A percentile compares a stretch with the other conserved stretches of the same genome.
phyloP scores from a whole-genome alignment of 202 grass and related monocot genomes.

The Panicum hallii region DNA sequence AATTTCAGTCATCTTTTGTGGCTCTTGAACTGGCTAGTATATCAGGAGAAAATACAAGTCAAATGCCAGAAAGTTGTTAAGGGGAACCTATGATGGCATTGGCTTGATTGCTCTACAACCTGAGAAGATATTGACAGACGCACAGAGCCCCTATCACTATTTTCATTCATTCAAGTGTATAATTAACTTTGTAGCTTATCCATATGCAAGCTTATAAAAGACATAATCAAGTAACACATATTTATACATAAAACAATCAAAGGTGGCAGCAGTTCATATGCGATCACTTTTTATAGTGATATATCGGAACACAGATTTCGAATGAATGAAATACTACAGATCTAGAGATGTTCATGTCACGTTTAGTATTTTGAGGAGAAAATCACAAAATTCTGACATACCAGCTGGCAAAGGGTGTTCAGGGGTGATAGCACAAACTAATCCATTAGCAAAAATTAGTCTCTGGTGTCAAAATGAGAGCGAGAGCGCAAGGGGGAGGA shows the following conservation, averaged over 20 bases:
- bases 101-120: slow-evolving; percentile 18
- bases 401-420: background rate
- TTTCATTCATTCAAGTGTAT: slow-evolving; percentile 39
- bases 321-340: background rate
- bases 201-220: background rate
- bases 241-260: too few relatives aligned
- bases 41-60: slow-evolving; percentile 37
- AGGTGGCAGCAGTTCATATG: background rate
- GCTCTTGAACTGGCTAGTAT: slow-evolving; percentile 93
- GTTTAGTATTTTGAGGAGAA: background rate
- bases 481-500: too few relatives aligned
- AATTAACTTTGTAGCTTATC: background rate
- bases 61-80: slow-evolving; percentile 21
- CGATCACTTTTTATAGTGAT: background rate
- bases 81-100: background rate
- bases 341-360: background rate
- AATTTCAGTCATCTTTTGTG: slow-evolving; percentile 85
- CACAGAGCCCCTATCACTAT: background rate
- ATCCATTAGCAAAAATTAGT: slow-evolving; percentile 6
- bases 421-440: background rate
- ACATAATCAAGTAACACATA: background rate
- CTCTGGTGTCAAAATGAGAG: background rate
- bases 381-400: background rate
- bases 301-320: background rate
- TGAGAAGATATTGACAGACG: background rate